phyloP scores from a whole-genome alignment of 257 asterid species.

The Jacaranda copaia region DNA sequence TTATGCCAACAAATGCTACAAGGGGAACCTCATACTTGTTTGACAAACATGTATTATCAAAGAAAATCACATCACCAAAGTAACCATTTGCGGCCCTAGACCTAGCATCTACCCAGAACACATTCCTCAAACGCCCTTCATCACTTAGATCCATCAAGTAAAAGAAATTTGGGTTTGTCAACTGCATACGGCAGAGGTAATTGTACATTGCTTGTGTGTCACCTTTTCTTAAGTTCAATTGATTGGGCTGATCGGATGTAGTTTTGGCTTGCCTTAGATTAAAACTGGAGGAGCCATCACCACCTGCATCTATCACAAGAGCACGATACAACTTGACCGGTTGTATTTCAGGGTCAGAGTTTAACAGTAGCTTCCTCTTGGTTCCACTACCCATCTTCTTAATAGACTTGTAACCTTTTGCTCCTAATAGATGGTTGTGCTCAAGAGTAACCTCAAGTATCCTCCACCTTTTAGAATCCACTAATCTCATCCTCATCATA shows the following conservation, averaged over 20 bases:
- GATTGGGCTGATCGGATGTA: constrained; percentile 47
- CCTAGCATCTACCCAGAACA: constrained; percentile 76
- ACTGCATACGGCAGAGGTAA: constrained; percentile 75
- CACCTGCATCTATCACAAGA: constrained; percentile 57
- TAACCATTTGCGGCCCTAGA: constrained; percentile 63
- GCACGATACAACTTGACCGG: constrained; percentile 69
- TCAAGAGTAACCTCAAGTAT: constrained; percentile 73
- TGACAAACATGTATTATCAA: constrained; percentile 71
- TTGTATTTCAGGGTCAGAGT: constrained; percentile 54
- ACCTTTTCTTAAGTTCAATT: constrained; percentile 63
- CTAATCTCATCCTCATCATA: constrained; percentile 77
- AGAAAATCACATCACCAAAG: constrained; percentile 71
- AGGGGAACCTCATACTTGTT: constrained; percentile 80
- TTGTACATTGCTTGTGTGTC: constrained; percentile 74
- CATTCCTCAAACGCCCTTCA: constrained; percentile 70
- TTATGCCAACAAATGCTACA: constrained; percentile 72
- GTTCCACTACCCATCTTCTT: constrained; percentile 56
- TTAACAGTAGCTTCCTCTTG: constrained; percentile 58
- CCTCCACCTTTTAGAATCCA: constrained; percentile 79
- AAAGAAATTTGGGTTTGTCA: constrained; percentile 71
- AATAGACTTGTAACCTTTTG: constrained; percentile 56
- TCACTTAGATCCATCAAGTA: constrained; percentile 64
- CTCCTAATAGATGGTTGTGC: constrained; percentile 79
- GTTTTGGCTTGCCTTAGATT: constrained; percentile 35
- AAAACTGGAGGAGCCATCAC: constrained; percentile 45